Base-by-base conservation (phyloP, 2,329 filamentous ascomycete species). In the Cordyceps farinosa region DNA sequence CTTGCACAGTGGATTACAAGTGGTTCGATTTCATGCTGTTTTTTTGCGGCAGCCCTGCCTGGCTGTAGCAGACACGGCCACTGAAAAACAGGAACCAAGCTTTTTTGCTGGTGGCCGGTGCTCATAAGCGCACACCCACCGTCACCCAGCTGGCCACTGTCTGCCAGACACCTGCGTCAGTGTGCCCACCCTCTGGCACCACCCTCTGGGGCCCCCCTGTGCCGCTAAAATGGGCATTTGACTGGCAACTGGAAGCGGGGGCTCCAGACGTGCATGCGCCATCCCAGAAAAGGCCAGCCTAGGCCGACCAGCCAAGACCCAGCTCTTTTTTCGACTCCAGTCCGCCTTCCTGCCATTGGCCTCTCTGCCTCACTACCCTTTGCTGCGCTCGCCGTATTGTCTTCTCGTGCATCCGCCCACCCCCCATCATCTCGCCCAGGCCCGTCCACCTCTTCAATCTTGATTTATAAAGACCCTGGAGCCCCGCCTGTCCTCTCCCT, bases 391-490 rank as follows among this genome's bases (percentile, higher is more conserved):
- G 22, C 47, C 10, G 30, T 17, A 3, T 52, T 32, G 11, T 17
- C 29, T 38, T 54, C 50, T 40, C 59, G 30, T 42, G 15, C 29
- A 22, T 45, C 50, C 42, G 42, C 45, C 36, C 45, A 50, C 61
- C 53, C 50, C 40, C 42, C 44, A 10, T 54, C 44, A 15, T 53
- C 51, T 5, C 15, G 47, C 47, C 47, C 36, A 42, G 29, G 3
- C 50, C 61, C 42, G 2, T 63, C 54, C 47, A 44, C 47, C 32
- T 55, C 52, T 34, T 54, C 51, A 30, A 52, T 57, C 61, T 52
- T 53, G 61, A 56, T 63, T 63, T 63, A 63, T 63, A 63, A 63
- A 63, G 61, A 57, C 61, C 61, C 61, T 63, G 53, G 13, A 45
- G 61, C 54, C 61, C 61, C 61, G 61, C 61, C 54, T 44, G 3